Evolutionary conservation across 2,329 filamentous ascomycete genomes (phyloP).

Genomic region (Calonectria naviculata): DNA sequence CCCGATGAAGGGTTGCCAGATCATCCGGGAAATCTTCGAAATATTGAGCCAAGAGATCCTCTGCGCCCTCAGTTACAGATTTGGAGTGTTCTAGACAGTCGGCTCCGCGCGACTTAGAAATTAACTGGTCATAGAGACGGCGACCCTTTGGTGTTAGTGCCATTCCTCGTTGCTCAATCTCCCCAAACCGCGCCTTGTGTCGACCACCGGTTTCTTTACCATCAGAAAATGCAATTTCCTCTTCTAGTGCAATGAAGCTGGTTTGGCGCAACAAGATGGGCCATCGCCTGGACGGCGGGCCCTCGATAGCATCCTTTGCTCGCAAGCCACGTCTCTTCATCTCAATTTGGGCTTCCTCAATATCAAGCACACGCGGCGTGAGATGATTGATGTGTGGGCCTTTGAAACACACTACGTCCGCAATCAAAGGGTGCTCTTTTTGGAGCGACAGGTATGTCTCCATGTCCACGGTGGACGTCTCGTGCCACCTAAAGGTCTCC

Average conservation of each 20-base stretch:
- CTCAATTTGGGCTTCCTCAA: not conserved
- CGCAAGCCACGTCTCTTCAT: not conserved
- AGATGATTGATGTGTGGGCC: not conserved
- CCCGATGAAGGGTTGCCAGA: not conserved
- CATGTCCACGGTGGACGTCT: not conserved
- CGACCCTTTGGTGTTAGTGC: too few relatives aligned
- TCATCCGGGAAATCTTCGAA: not conserved
- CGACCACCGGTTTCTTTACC: not conserved
- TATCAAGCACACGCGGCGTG: not conserved
- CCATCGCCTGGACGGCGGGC: not conserved
- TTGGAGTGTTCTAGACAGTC: accelerated
- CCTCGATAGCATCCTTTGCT: not conserved
- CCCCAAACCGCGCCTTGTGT: not conserved
- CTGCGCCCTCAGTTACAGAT: not conserved
- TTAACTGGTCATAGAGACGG: not conserved
- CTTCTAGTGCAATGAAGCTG: not conserved
- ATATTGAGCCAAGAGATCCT: not conserved
- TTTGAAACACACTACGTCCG: not conserved
- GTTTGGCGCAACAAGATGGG: too few relatives aligned
- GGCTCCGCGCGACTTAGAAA: not conserved
- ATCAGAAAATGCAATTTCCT: not conserved
- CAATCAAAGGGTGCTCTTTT: not conserved
- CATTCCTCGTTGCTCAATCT: not conserved
- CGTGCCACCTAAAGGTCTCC: not conserved
- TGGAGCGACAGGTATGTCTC: not conserved